Base-by-base conservation (phyloP, 371 early-diverging fungal genomes). In the Parasitella parasitica region DNA sequence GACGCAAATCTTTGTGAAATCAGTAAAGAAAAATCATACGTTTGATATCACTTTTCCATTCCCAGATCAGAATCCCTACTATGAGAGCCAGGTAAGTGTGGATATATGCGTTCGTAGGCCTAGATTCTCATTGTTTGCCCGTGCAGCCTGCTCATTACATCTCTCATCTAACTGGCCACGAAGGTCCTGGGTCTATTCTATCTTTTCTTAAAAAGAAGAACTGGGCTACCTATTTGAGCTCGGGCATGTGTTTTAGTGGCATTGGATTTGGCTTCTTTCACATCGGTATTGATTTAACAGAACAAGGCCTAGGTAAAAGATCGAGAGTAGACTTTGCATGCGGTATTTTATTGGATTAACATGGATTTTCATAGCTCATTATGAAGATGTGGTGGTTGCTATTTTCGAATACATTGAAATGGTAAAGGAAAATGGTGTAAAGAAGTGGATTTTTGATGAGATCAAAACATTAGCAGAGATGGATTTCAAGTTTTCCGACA, bases 361-460 rank as follows among this genome's bases (percentile, higher is more conserved):
- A 53, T 20, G 4, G 26, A 20, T 9, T 16, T 66, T n/a, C 11
- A 32, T 32, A 86, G 88, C 73, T 12, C 78, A 89, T 54, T 88
- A 87, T 62, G 86, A 93, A 46, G 93, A 96, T 28, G 86, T 97
- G 3, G 80, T 96, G 8, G 71, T 72, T 2, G 78, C 87, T 20
- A 72, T 96, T 4, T 98, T 97, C 67, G 89, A 92, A 69, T 98
- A 96, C 68, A 90, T 97, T 55, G 76, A 86, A 20, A 85, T 97
- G 89, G 63, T 97, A 30, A 81, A 84, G 41, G 66, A 71, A 4
- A 66, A 66, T 13, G 94, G 93, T 0, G 76, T 90, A 6, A 86
- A 91, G 57, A 81, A 88, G 51, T 92, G 92, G 87, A 88, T 91
- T 38, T 94, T 86, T 70, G 80, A 91, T 34, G 97, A 97, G 71